These are phyloP conservation scores for Macrotyloma uniflorum DNA, from an alignment of 306 rosid species.

Conservation along the genomic window DNA sequence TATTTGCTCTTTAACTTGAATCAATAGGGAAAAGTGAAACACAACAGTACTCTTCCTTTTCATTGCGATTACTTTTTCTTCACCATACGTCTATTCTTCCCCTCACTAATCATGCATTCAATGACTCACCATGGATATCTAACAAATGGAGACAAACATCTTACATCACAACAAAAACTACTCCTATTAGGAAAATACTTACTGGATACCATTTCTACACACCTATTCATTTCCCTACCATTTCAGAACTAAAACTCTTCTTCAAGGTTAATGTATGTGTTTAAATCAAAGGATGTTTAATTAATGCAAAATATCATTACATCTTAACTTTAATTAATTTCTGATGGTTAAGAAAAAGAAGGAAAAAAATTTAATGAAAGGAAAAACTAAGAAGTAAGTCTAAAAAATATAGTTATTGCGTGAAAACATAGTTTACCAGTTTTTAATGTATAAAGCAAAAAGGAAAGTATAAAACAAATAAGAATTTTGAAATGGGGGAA, in stretches of 20 bases:
- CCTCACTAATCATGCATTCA: background rate
- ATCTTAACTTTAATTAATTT: no score
- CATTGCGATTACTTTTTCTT: background rate
- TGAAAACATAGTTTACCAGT: background rate
- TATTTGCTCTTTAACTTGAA: background rate
- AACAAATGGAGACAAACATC: constrained; percentile 1
- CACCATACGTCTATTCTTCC: constrained; percentile 8
- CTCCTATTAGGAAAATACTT: background rate
- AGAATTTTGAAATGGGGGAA: background rate
- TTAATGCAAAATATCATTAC: no score
- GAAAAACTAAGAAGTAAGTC: background rate
- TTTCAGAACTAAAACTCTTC: background rate
- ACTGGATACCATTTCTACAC: background rate
- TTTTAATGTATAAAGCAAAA: background rate
- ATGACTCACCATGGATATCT: background rate
- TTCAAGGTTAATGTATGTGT: background rate
- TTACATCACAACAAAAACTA: background rate
- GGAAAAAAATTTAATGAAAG: background rate
- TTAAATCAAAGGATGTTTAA: background rate
- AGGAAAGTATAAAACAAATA: background rate
- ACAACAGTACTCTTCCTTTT: background rate
- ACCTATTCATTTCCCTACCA: background rate
- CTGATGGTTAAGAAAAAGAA: background rate
- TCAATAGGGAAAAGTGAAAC: background rate
- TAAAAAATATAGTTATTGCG: background rate